phyloP scores from a whole-genome alignment of 1,284 basidiomycete genomes.

The Apiotrichum mycotoxinovorans region DNA sequence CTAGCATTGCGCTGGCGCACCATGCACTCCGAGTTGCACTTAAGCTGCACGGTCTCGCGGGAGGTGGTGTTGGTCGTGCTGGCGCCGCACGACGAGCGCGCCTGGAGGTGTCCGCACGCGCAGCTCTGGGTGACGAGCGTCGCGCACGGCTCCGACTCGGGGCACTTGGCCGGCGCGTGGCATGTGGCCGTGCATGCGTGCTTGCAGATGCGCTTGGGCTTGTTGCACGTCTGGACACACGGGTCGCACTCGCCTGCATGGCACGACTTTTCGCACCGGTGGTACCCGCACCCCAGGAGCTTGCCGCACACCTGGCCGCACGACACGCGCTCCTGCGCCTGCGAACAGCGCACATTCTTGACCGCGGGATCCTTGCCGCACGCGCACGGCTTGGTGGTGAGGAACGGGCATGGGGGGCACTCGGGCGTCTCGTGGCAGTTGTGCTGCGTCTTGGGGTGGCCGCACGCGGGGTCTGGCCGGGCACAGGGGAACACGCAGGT shows the following conservation, averaged over 20 bases:
- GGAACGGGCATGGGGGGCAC: slow-evolving; percentile 79
- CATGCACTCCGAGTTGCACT: slow-evolving; percentile 74
- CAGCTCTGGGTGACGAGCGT: slow-evolving; percentile 63
- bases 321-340: slow-evolving; percentile 64
- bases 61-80: slow-evolving; percentile 54
- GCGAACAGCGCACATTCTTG: slow-evolving; percentile 63
- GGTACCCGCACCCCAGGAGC: slow-evolving; percentile 74
- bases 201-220: slow-evolving; percentile 72
- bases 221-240: slow-evolving; percentile 73
- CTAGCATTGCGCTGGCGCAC: slow-evolving; percentile 78
- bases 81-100: slow-evolving; percentile 65
- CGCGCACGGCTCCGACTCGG: slow-evolving; percentile 72
- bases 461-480: slow-evolving; percentile 67
- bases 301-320: slow-evolving; percentile 78
- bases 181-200: slow-evolving; percentile 71
- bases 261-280: slow-evolving; percentile 73
- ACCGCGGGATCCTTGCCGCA: slow-evolving; percentile 72
- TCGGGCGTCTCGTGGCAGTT: slow-evolving; percentile 66
- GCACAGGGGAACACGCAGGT: slow-evolving; percentile 73
- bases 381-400: slow-evolving; percentile 73
- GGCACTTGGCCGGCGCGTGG: slow-evolving; percentile 78
- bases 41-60: slow-evolving; percentile 54
- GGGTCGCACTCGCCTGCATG: slow-evolving; percentile 72
- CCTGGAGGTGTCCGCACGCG: slow-evolving; percentile 73
- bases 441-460: slow-evolving; percentile 72